Conservation (phyloP, 2,329 filamentous ascomycete species). For the Arthrobotrys musiformis region DNA sequence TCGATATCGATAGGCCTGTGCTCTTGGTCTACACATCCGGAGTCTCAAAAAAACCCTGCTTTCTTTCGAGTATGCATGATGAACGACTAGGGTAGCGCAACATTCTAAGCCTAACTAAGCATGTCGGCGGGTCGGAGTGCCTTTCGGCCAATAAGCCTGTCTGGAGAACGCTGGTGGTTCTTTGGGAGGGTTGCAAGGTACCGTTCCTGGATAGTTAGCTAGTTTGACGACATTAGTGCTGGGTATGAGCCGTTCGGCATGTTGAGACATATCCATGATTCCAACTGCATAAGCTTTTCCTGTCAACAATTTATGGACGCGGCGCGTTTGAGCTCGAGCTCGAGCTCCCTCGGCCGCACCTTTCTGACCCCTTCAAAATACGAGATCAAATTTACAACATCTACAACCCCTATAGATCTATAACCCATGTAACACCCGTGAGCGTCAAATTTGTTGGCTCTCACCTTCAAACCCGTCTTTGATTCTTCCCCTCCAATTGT, state of each 20-base stretch:
- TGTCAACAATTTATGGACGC: too few relatives aligned
- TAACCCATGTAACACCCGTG: too few relatives aligned
- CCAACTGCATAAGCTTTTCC: background rate
- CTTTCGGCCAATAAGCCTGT: background rate
- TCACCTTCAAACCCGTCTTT: background rate
- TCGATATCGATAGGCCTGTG: background rate
- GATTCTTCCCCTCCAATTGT: background rate
- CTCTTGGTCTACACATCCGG: background rate
- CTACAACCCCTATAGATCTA: background rate
- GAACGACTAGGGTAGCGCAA: background rate
- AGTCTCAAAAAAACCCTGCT: background rate
- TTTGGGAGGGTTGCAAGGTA: background rate
- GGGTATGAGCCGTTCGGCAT: background rate
- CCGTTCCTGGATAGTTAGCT: constrained; percentile 2
- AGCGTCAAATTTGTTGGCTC: background rate
- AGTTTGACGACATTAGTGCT: background rate
- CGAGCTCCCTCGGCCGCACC: too few relatives aligned
- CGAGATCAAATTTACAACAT: background rate
- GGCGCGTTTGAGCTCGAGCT: too few relatives aligned
- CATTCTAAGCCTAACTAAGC: background rate
- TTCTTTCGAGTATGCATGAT: background rate
- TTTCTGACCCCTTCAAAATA: too few relatives aligned
- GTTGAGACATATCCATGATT: background rate
- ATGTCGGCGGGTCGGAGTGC: background rate
- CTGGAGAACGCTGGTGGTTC: background rate